Evolutionary conservation across 768 basidiomycete species (phyloP).

Genomic region (Suillus weaverae): DNA sequence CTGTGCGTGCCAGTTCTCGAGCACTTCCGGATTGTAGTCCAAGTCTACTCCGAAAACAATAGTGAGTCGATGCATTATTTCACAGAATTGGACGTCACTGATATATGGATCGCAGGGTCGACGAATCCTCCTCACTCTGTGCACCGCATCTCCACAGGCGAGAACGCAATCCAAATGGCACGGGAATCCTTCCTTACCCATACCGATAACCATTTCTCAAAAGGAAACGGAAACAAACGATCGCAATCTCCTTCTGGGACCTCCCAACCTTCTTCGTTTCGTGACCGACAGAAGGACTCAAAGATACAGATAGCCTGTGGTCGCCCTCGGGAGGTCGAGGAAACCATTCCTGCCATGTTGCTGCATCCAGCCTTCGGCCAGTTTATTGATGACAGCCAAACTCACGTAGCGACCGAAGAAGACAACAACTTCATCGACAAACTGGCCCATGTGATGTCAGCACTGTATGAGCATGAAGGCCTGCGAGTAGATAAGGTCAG

Average conservation of each 20-base stretch:
- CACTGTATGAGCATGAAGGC: constrained; percentile 21
- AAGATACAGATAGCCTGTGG: constrained; percentile 3
- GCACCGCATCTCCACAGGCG: too few relatives aligned
- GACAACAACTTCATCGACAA: constrained; percentile 21
- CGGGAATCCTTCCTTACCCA: too few relatives aligned
- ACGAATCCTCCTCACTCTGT: too few relatives aligned
- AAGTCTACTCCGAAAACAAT: too few relatives aligned
- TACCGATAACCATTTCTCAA: too few relatives aligned
- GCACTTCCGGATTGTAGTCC: too few relatives aligned
- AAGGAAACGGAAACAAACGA: too few relatives aligned
- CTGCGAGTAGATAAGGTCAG: background rate
- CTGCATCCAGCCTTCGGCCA: constrained; percentile 15
- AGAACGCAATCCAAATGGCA: too few relatives aligned
- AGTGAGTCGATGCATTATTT: too few relatives aligned
- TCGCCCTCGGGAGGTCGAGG: constrained; percentile 14
- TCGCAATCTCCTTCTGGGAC: background rate
- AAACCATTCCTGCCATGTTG: constrained; percentile 21
- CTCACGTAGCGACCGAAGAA: constrained; percentile 19
- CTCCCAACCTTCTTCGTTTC: constrained; percentile 1
- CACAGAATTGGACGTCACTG: too few relatives aligned
- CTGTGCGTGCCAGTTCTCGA: too few relatives aligned
- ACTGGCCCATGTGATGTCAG: constrained; percentile 21
- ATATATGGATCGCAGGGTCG: too few relatives aligned
- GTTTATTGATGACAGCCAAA: constrained; percentile 22
- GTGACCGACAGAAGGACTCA: background rate